phyloP scores from a whole-genome alignment of 768 basidiomycete species.

The Podaxis carcinomalis region DNA sequence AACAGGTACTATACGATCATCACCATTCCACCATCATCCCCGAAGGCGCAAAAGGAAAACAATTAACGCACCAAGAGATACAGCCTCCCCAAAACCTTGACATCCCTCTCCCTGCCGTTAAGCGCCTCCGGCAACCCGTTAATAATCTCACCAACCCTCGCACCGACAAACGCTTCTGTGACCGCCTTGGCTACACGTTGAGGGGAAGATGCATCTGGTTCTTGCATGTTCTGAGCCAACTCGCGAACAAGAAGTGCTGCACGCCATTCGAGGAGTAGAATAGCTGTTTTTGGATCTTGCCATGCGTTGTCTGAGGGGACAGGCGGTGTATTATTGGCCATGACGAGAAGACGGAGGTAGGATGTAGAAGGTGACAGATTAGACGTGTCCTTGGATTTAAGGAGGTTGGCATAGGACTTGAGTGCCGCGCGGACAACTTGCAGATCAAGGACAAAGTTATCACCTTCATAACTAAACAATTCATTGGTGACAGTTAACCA shows the following conservation, averaged over 20 bases:
- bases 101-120: slow-evolving; percentile 20
- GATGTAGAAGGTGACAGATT: slow-evolving; percentile 43
- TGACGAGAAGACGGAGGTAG: slow-evolving; percentile 53
- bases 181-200: slow-evolving; percentile 60
- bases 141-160: slow-evolving; percentile 47
- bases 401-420: slow-evolving; percentile 46
- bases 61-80: slow-evolving; percentile 38
- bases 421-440: slow-evolving; percentile 72
- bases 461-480: slow-evolving; percentile 60
- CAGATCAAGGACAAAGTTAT: slow-evolving; percentile 72
- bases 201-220: slow-evolving; percentile 51
- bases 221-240: slow-evolving; percentile 28
- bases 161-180: slow-evolving; percentile 66
- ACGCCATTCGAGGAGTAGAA: slow-evolving; percentile 58
- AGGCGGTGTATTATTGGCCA: slow-evolving; percentile 6
- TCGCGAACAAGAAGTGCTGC: slow-evolving; percentile 57
- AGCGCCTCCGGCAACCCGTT: slow-evolving; percentile 20
- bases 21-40: background rate
- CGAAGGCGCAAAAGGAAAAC: background rate
- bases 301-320: slow-evolving; percentile 22
- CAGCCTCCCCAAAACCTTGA: slow-evolving; percentile 28
- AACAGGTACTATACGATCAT: slow-evolving; percentile 49
- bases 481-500: background rate
- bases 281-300: slow-evolving; percentile 33
- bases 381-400: slow-evolving; percentile 21